Evolutionary conservation across 2,329 filamentous ascomycete genomes (phyloP), one percentile per base, ranked within the genome.

Genomic region (Ceratocystis smalleyi): DNA sequence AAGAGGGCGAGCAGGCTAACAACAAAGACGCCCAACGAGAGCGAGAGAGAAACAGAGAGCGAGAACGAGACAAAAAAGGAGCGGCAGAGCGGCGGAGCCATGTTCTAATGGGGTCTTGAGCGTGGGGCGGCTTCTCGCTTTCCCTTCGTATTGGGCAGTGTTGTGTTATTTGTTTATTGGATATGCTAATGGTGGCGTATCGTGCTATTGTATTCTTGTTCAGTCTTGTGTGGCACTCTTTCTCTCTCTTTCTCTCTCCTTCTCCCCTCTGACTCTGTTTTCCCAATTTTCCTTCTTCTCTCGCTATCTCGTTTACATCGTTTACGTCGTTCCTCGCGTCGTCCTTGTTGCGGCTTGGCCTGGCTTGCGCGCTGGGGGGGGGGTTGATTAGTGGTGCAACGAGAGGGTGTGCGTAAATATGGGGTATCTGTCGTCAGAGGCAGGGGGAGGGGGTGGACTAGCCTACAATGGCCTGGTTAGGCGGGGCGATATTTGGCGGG

Each of bases 91-190:
- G 51, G 51, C 51, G 51, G 51, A 55, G 51, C 22, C 51, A 27
- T 55, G 22, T 55, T 27, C 51, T 30, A 55, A 55, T 55, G 51
- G 51, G 27, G 51, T 55, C 51, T 55, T 55, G 51, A 30, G 51
- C 51, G 51, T 55, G 51, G 51, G 51, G 51, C 51, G 35, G 35
- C 35, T 40, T 15, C 30, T 55, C 51, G 51, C 47, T 55, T 55
- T 55, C 51, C 51, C 10, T 55, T 55, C 51, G 51, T 55, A 55
- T 55, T 55, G 51, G 51, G 51, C 51, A 30, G 51, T 30, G 51
- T 55, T 40, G 35, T 40, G 10, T 40, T 40, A 40, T 40, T 40
- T 40, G 35, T 40, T 40, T 55, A 55, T 55, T 30, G 51, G 5
- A 17, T 30, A 55, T 55, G 51, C 15, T 55, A 55, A 55, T 55